A percentile compares a stretch with the other conserved stretches of the same genome.
phyloP scores from a whole-genome alignment of 78 protist species.

The Protostelium mycophagum region DNA sequence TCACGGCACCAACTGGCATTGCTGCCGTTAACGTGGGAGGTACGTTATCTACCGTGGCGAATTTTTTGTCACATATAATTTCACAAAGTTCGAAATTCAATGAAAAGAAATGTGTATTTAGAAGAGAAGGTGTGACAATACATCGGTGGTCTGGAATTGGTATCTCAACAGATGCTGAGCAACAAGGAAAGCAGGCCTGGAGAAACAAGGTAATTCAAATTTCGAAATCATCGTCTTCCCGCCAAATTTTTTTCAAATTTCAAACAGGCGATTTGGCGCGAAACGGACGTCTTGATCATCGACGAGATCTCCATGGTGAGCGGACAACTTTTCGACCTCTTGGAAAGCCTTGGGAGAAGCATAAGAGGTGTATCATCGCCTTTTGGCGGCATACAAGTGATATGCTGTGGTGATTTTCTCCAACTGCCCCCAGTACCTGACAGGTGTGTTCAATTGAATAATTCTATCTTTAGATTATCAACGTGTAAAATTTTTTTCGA shows the following conservation, averaged over 20 bases:
- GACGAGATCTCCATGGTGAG: conserved; percentile 88
- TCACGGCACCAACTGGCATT: conserved; percentile 75
- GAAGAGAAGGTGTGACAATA: conserved; percentile 36
- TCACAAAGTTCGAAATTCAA: too few relatives aligned
- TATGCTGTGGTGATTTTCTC: conserved; percentile 78
- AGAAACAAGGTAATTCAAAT: not conserved
- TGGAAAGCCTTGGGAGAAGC: conserved; percentile 52
- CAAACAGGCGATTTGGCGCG: conserved; percentile 34
- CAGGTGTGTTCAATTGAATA: not conserved
- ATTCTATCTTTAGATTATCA: not conserved
- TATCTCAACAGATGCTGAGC: not conserved
- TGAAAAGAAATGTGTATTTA: not conserved
- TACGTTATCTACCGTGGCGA: too few relatives aligned
- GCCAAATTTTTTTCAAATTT: not conserved
- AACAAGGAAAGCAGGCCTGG: not conserved
- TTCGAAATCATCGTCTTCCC: not conserved
- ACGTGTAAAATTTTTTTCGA: too few relatives aligned
- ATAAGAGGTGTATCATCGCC: conserved; percentile 13
- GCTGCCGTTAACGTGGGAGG: conserved; percentile 87
- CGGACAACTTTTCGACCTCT: conserved; percentile 51
- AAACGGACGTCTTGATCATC: conserved; percentile 47
- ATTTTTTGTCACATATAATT: too few relatives aligned
- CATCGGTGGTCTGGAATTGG: conserved; percentile 61
- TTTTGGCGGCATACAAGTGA: conserved; percentile 85
- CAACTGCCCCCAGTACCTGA: conserved; percentile 87